These are phyloP conservation scores for Yamadazyma atmosphaerica DNA, from an alignment of 1,139 yeast genomes.

Conservation along the genomic window DNA sequence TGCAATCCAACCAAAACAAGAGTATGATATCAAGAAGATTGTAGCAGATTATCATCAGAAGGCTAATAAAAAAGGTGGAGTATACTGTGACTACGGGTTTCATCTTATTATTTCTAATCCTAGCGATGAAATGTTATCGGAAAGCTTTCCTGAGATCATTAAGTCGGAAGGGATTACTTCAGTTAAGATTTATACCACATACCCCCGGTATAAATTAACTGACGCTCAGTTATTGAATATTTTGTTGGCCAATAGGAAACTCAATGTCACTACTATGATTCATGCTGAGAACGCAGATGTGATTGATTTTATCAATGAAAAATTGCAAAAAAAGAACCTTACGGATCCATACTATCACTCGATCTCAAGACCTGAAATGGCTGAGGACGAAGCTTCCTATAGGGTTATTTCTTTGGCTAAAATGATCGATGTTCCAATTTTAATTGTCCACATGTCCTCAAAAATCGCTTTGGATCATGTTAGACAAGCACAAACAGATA, in stretches of 20 bases:
- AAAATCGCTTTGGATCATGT: conserved; percentile 41
- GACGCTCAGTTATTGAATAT: conserved; percentile 41
- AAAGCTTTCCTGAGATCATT: conserved; percentile 12
- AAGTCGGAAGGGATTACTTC: conserved; percentile 36
- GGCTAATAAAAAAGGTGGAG: conserved; percentile 27
- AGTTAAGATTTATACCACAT: conserved; percentile 48
- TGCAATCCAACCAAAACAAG: conserved; percentile 39
- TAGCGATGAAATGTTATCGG: conserved; percentile 22
- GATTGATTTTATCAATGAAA: conserved; percentile 40
- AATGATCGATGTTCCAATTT: conserved; percentile 41
- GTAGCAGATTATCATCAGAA: conserved; percentile 28
- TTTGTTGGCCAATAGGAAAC: conserved; percentile 36
- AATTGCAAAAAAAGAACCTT: conserved; percentile 31
- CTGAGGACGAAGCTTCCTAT: conserved; percentile 52
- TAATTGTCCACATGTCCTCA: conserved; percentile 50
- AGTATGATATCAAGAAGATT: conserved; percentile 21
- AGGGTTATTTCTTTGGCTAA: conserved; percentile 44
- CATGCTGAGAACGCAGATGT: conserved; percentile 52
- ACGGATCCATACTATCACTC: conserved; percentile 45
- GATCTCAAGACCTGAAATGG: conserved; percentile 42
- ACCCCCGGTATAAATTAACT: conserved; percentile 38
- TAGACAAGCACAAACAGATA: conserved; percentile 38
- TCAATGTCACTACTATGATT: conserved; percentile 46
- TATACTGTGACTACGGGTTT: conserved; percentile 45
- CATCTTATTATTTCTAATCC: conserved; percentile 38